Evolutionary conservation across 345 rosid genomes (phyloP).

Genomic region (Eucalyptus rudis): DNA sequence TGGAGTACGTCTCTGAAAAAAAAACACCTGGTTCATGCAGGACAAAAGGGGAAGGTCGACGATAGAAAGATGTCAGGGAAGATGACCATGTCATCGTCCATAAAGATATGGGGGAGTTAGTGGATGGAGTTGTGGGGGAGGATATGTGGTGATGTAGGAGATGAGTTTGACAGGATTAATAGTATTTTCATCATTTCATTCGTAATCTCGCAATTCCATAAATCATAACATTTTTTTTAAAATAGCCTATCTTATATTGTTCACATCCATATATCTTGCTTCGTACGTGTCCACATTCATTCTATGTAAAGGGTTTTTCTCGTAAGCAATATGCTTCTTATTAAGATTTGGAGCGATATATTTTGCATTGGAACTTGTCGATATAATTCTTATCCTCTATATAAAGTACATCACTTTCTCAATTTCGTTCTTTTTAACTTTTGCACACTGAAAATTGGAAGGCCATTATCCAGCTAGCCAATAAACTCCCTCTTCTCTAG

Average conservation of each 20-base stretch:
- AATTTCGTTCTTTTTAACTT: not conserved
- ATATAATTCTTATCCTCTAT: not conserved
- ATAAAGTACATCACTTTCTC: not conserved
- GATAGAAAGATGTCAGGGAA: not conserved
- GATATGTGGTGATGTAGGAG: not conserved
- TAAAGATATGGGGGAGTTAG: not conserved
- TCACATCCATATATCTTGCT: not conserved
- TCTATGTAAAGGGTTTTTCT: not conserved
- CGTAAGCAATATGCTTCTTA: not conserved
- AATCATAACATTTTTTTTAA: not conserved
- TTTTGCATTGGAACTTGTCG: not conserved
- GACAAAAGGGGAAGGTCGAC: not conserved
- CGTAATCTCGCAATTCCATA: not conserved
- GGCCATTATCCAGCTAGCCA: not conserved
- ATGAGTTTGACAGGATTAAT: not conserved
- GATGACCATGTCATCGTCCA: not conserved
- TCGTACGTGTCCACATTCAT: not conserved
- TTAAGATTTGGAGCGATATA: not conserved
- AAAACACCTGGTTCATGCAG: not conserved
- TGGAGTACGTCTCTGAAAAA: not conserved
- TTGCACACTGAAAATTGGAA: not conserved
- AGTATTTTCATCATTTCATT: not conserved
- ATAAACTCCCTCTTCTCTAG: not conserved
- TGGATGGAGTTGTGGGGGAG: not conserved
- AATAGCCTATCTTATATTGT: fast-evolving